phyloP scores from a whole-genome alignment of 371 early-diverging fungal species.

The Umbelopsis sp. region DNA sequence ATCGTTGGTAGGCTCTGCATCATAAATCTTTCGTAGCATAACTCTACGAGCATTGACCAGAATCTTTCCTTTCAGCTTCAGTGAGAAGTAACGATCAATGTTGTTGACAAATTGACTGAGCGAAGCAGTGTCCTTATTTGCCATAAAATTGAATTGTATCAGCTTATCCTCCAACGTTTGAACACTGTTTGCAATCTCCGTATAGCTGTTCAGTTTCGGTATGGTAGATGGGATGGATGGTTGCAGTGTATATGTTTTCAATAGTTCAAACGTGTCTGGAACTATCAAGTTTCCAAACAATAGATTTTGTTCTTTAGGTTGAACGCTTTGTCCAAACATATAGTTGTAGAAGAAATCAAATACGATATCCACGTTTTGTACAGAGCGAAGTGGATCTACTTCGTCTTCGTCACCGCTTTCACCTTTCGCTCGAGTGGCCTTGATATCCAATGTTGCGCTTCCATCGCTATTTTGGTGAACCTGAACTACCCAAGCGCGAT shows the following conservation, averaged over 20 bases:
- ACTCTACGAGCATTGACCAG: conserved; percentile 41
- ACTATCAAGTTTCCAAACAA: conserved; percentile 31
- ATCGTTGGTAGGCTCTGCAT: conserved; percentile 31
- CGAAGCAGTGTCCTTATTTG: not conserved
- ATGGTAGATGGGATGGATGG: conserved; percentile 31
- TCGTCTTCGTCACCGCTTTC: not conserved
- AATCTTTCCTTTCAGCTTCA: conserved; percentile 35
- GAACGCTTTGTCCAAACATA: conserved; percentile 17
- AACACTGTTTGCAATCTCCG: conserved; percentile 22
- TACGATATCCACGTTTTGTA: conserved; percentile 25
- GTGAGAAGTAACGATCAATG: conserved; percentile 44
- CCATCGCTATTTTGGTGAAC: not conserved
- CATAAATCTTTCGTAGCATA: conserved; percentile 48
- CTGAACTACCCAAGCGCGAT: not conserved
- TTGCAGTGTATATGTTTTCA: conserved; percentile 23
- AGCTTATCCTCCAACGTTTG: conserved; percentile 24
- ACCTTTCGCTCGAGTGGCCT: not conserved
- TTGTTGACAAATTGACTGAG: conserved; percentile 29
- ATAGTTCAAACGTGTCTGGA: conserved; percentile 21
- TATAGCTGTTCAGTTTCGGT: conserved; percentile 25
- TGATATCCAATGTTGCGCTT: not conserved
- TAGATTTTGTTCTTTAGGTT: conserved; percentile 1
- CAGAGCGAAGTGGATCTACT: conserved; percentile 22
- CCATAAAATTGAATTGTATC: conserved; percentile 16
- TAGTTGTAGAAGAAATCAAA: conserved; percentile 24